Conservation (phyloP, 306 rosid species). For the Cucurbita pepo region DNA sequence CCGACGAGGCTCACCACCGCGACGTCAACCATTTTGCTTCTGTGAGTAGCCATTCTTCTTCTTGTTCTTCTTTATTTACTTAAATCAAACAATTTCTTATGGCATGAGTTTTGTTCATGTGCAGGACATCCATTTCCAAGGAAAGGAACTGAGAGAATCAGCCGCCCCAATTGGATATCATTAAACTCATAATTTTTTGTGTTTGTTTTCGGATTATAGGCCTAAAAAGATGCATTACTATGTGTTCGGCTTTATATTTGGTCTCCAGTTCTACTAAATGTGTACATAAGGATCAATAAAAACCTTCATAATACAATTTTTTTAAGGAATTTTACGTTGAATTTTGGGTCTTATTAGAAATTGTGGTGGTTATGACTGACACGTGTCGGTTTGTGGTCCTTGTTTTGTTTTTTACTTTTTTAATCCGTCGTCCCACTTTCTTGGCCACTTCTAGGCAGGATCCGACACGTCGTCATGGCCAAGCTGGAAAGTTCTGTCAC, state of each 20-base stretch:
- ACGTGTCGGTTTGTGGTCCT: neutral
- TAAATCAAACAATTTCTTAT: too few species aligned
- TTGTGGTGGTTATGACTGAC: neutral
- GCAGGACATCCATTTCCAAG: slow-evolving; percentile 65
- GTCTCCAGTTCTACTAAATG: neutral
- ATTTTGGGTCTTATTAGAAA: too few species aligned
- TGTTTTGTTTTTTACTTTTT: neutral
- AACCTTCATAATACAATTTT: too few species aligned
- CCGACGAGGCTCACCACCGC: slow-evolving; percentile 75
- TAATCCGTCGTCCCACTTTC: neutral
- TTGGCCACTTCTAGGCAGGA: neutral
- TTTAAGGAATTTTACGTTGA: too few species aligned
- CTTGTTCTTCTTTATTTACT: too few species aligned
- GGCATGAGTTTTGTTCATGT: neutral
- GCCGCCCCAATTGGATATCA: slow-evolving; percentile 66
- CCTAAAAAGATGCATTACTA: neutral
- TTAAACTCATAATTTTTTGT: slow-evolving; percentile 13
- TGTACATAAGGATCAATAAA: neutral
- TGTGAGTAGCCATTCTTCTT: slow-evolving; percentile 19
- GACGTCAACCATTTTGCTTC: slow-evolving; percentile 84
- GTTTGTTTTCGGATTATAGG: neutral
- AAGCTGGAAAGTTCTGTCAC: neutral
- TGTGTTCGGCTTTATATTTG: neutral
- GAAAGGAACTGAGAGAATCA: slow-evolving; percentile 52
- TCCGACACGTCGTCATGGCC: neutral